Evolutionary conservation across 2,329 filamentous ascomycete genomes (phyloP), one percentile per base, ranked within the genome.

Genomic region (Aspergillus hiratsukae): DNA sequence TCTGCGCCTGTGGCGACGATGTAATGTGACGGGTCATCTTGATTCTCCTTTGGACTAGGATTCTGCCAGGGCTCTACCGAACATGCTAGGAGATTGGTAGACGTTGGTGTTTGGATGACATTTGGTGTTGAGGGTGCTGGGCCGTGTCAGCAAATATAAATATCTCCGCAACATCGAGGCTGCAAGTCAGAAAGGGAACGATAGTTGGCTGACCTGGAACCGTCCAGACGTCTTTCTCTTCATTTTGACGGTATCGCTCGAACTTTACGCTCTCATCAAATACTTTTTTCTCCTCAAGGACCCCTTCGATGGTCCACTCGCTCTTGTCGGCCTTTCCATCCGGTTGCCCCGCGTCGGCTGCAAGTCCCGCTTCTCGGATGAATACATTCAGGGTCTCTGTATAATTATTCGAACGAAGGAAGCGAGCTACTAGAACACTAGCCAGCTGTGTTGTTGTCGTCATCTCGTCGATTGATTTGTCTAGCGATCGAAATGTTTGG

Each of bases 261-360:
- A 84, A 85, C 3, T 73, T 75, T 27, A 80, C 66, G 54, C 75
- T 82, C 11, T 82, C 66, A 63, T 87, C 84, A 61, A 82, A 86
- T 0, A 72, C 73, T 63, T 76, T 79, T 71, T 86, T 87, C 69
- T 87, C 83, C 50, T 84, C 77, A 7, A 87, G 72, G n/a, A 86
- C 73, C 48, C 78, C 74, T 63, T 87, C 83, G 52, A 87, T 78
- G 2, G 83, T 84, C 67, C 84, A 73, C 53, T 78, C 74, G 29
- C 74, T 73, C 50, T 72, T 74, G 10, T 65, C 10, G 49, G 21
- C 29, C 40, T 51, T 45, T 11, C 28, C 64, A 11, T 58, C 59
- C n/a, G 55, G 49, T 54, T 71, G 62, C 61, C 80, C 84, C 49
- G 75, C 78, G 69, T 83, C 78, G 19, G 72, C 59, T 11, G 81